Evolutionary conservation across 2,329 filamentous ascomycete genomes (phyloP), one percentile per base, ranked within the genome.

Genomic region (Lachnellula hyalina): DNA sequence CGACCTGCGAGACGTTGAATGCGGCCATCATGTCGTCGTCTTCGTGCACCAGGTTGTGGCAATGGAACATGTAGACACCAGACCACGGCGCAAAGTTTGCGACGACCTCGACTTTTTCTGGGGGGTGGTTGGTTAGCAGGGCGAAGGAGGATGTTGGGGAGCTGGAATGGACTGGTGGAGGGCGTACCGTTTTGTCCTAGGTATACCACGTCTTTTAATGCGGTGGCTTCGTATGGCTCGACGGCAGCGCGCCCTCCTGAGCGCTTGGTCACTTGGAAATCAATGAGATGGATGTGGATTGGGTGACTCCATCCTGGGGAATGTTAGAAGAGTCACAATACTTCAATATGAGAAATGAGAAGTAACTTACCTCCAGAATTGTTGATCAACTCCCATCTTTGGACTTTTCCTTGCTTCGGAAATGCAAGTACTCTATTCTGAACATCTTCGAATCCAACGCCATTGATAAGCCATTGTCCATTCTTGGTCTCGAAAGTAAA

Each of bases 181-280:
- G 11, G 36, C 45, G 11, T 53, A 56, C 53, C 59, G 17, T 74
- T 74, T 0, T 67, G 68, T 9, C 74, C 77, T 1, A 84, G 71
- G 72, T 79, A 78, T 2, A 83, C 79, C 1, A 82, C 77, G 60
- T 84, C 81, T 66, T 84, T 83, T 17, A 82, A 73, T 0, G 77
- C 80, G 0, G 72, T 75, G 2, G 71, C 68, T 67, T 84, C 81
- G 59, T 84, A 84, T 0, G 77, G 73, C 57, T 73, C 61, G 4
- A 57, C 51, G 5, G 42, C 55, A 28, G 48, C 52, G 25, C 71
- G 68, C 9, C 74, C 74, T 4, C 77, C 76, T 0, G 64, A 73
- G 17, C 81, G 76, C 7, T 70, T 72, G 21, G 82, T 61, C 36
- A 84, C 71, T 53, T 77, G 75, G 67, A 84, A 79, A 61, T 83